Conservation (phyloP, 441 rosid genomes). For the Croton setiger region DNA sequence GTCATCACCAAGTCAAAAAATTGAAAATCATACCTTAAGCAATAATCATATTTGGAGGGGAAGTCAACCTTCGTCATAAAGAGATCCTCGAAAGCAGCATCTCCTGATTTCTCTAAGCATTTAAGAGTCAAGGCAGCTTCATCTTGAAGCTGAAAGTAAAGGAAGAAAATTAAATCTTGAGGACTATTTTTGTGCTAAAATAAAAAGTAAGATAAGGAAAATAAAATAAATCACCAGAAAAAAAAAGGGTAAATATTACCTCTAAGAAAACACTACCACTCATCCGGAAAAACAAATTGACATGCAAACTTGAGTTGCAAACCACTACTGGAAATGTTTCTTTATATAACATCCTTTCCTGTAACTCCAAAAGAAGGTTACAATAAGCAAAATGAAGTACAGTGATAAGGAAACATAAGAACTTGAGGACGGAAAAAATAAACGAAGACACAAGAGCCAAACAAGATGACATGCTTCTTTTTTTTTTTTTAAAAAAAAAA, state of each 20-base stretch:
- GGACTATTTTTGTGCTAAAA: neutral
- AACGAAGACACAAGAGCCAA: neutral
- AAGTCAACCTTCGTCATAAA: constrained; percentile 73
- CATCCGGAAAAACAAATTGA: constrained; percentile 75
- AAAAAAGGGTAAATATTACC: constrained; percentile 42
- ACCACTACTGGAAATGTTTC: constrained; percentile 66
- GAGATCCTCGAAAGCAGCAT: constrained; percentile 75
- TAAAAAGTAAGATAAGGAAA: constrained; percentile 8
- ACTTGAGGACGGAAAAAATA: constrained; percentile 2
- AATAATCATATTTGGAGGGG: constrained; percentile 75
- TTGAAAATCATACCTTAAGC: constrained; percentile 52
- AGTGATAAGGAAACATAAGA: no score
- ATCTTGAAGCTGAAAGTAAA: constrained; percentile 57
- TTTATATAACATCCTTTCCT: constrained; percentile 55
- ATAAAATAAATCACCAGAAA: constrained; percentile 6
- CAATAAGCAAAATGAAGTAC: constrained; percentile 7
- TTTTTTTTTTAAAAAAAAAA: no score
- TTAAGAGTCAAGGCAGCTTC: constrained; percentile 69
- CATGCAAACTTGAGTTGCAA: constrained; percentile 43
- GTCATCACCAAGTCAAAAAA: constrained; percentile 11
- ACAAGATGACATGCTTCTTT: neutral
- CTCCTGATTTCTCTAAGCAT: constrained; percentile 65
- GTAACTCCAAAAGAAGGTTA: constrained; percentile 24
- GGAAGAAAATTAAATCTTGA: constrained; percentile 17
- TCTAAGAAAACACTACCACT: constrained; percentile 54